Evolutionary conservation across 371 early-diverging fungal genomes (phyloP).

Genomic region (Phascolomyces articulosus): DNA sequence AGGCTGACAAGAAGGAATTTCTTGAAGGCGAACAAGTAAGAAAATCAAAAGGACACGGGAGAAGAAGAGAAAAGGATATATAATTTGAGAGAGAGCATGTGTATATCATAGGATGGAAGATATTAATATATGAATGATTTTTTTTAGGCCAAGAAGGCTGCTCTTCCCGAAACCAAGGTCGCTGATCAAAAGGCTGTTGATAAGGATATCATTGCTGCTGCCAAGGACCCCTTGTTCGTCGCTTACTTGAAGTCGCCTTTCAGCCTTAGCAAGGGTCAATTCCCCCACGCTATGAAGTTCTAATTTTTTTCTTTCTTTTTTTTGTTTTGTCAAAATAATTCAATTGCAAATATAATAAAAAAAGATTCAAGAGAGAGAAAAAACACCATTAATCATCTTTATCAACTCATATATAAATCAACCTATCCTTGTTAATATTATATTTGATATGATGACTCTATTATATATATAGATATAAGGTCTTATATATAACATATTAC

Average conservation of each 20-base stretch:
- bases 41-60: neutral
- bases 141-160: conserved; percentile 59
- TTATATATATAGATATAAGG: no score
- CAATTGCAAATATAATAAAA: neutral
- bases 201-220: conserved; percentile 78
- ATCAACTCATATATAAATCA: no score
- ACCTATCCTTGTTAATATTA: no score
- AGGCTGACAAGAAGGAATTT: conserved; percentile 85
- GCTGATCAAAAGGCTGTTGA: conserved; percentile 91
- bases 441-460: no score
- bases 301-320: conserved; percentile 48
- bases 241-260: conserved; percentile 88
- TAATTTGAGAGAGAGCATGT: neutral
- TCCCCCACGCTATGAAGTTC: conserved; percentile 93
- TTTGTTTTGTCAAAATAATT: neutral
- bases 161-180: conserved; percentile 69
- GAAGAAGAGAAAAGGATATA: neutral
- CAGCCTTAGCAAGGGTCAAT: conserved; percentile 92
- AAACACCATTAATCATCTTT: neutral
- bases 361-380: neutral
- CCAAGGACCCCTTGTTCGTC: conserved; percentile 84
- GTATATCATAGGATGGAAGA: neutral
- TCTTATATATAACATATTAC: no score
- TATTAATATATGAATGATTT: neutral
- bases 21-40: conserved; percentile 74